Base-by-base conservation (phyloP, 176 grass and related monocot species). In the Bromus sterilis region DNA sequence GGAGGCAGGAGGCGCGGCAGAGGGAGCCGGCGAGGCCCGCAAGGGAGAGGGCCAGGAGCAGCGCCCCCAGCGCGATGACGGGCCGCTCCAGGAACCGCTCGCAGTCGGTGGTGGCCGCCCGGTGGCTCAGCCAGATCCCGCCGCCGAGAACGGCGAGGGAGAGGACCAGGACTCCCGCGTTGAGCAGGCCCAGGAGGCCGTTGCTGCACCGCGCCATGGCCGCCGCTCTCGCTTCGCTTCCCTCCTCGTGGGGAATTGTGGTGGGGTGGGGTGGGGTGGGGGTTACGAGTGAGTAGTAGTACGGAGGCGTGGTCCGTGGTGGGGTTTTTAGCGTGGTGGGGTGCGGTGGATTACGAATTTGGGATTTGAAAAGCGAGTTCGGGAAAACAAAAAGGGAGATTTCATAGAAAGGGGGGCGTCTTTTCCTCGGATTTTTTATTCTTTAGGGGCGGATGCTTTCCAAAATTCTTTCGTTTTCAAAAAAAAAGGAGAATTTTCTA, bases 41-140 rank as follows among this genome's bases (percentile, higher is more conserved):
- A 28, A 93, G 53, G 43, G 96, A 91, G 31, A 95, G 82, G 15
- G 71, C 56, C 2, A 99, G 82, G 23, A 95, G 96, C 66, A 93
- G 88, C 1, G 60, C 86, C 0, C 96, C 91, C 2, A 99, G 73
- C 25, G 76, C 91, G 59, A 99, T 85, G 31, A 89, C 66, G 0
- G 93, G 91, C 4, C 60, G 71, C 85, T 99, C 84, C 18, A 99
- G 80, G 82, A 95, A 93, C 65, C 81, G 87, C 85, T 99, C 93
- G 76, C 93, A 95, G 85, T 95, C 93, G 61, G 89, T 89, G 80
- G 86, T 84, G 63, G 91, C n/a, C 31, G 86, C 92, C 9, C 89
- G 93, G 78, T 89, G 71, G 56, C 78, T 85, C 4, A 98, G 88
- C 96, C 96, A 98, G 41, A 89, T 79, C 9, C 96, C 90, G 61